Base-by-base conservation (phyloP, 2,329 filamentous ascomycete genomes). In the Ascochyta fabae region DNA sequence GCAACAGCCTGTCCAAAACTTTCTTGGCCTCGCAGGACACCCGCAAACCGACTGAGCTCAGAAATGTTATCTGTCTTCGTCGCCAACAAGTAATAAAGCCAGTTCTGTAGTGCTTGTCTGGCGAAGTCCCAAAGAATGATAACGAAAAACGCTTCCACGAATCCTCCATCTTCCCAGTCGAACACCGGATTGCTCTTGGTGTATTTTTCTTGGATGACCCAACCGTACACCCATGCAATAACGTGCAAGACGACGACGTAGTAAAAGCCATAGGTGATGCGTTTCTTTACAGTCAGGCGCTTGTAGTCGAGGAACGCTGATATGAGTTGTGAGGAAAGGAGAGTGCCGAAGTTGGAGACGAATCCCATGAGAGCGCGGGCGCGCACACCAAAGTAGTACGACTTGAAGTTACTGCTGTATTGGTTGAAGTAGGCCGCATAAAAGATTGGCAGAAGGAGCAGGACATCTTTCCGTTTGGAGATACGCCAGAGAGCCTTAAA, bases 1-100 rank as follows among this genome's bases (percentile, higher is more conserved):
- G 77, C 73, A 3, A 80, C 69, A 7, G 79, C 79, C 58, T 80
- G 77, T 0, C 75, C 69, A 48, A 79, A 80, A 53, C 76, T 78
- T 56, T 80, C 79, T 40, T 80, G 78, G 0, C 79, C 78, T 8
- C 78, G 67, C 4, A 81, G 60, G 16, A 79, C 75, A 41, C 78
- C 79, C 6, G 77, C 75, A 15, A 78, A 75, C 1, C 79, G 74
- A 40, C 61, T 66, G 16, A 83, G 67, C 58, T 86, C 82, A 0
- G 81, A 82, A 53, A 84, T 83, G 45, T 84, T 83, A 48, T 84
- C 80, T 0, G 82, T 84, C 72, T 80, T 84, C 5, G 79, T 83
- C 0, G 82, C 80, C 1, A 85, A 70, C 16, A 85, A 71, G 60
- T 84, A 85, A 58, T 85, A 85, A 0, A 85, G 72, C 80, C 81